These are phyloP conservation scores for Flammula alnicola DNA, from an alignment of 1,284 basidiomycete species.

Conservation along the genomic window DNA sequence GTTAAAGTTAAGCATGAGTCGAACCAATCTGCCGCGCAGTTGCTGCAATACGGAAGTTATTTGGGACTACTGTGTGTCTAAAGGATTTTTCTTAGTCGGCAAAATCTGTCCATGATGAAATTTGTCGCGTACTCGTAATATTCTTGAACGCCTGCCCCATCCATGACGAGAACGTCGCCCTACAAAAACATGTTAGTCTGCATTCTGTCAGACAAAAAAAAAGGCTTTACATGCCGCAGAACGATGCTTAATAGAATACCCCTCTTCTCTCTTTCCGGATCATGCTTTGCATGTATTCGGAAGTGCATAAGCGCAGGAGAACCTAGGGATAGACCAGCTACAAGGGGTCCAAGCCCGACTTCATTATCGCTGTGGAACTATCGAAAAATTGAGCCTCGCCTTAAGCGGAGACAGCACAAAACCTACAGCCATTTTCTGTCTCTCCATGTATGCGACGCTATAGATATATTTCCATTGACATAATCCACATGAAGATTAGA, in stretches of 20 bases:
- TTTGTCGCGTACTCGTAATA: constrained; percentile 63
- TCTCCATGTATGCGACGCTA: constrained; percentile 80
- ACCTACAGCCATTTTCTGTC: constrained; percentile 79
- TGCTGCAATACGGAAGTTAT: constrained; percentile 53
- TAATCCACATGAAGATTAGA: not conserved
- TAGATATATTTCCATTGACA: constrained; percentile 13
- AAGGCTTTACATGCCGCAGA: constrained; percentile 64
- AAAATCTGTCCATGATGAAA: too few species aligned
- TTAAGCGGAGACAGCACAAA: not conserved
- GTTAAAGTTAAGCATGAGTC: constrained; percentile 16
- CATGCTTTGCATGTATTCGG: constrained; percentile 47
- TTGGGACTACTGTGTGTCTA: constrained; percentile 54
- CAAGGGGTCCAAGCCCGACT: constrained; percentile 67
- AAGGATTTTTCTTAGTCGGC: not conserved
- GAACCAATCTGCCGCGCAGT: constrained; percentile 48
- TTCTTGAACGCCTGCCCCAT: constrained; percentile 66
- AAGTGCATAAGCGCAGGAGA: constrained; percentile 79
- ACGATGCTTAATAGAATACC: constrained; percentile 54
- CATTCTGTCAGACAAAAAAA: not conserved
- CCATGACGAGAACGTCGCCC: constrained; percentile 81
- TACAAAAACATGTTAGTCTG: constrained; percentile 30
- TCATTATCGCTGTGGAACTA: constrained; percentile 82
- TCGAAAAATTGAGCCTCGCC: constrained; percentile 13
- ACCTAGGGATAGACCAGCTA: constrained; percentile 76
- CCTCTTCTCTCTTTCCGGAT: constrained; percentile 35